These are phyloP conservation scores for Phytophthora macrochlamydospora DNA, from an alignment of 352 stramenopile genomes.

Conservation along the genomic window DNA sequence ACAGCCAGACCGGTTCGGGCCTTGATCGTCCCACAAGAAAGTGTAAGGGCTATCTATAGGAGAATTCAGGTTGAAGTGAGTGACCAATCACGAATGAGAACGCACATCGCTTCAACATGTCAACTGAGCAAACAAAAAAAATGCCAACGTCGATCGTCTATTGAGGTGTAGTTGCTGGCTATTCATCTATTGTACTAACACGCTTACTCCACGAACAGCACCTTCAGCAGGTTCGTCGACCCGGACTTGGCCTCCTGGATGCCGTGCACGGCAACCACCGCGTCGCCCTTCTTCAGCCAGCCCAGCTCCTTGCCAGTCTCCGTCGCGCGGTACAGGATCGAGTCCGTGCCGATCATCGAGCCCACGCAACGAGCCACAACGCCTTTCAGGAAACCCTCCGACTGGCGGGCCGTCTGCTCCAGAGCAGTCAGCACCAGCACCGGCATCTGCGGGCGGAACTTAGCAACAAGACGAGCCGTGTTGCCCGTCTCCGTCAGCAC, in stretches of 20 bases:
- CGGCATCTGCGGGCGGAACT: slow-evolving; percentile 90
- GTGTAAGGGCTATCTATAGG: too few species aligned
- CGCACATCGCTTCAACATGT: too few species aligned
- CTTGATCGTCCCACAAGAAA: too few species aligned
- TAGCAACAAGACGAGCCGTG: slow-evolving; percentile 93
- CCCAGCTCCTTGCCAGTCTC: slow-evolving; percentile 82
- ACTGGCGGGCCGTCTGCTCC: slow-evolving; percentile 57
- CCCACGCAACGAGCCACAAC: slow-evolving; percentile 62
- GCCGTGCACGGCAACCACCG: slow-evolving; percentile 88
- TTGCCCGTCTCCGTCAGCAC: slow-evolving; percentile 96
- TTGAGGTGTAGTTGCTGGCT: not conserved
- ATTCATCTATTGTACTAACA: not conserved
- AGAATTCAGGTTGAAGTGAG: too few species aligned
- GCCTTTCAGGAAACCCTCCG: slow-evolving; percentile 60
- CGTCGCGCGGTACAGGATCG: slow-evolving; percentile 85
- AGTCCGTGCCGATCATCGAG: slow-evolving; percentile 89
- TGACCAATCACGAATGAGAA: too few species aligned
- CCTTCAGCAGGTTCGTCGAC: slow-evolving; percentile 91
- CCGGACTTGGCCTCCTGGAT: slow-evolving; percentile 84
- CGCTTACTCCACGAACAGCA: slow-evolving; percentile 75
- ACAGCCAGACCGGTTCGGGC: too few species aligned
- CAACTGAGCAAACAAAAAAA: not conserved
- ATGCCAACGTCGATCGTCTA: not conserved
- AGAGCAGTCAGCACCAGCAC: slow-evolving; percentile 64
- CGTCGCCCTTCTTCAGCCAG: slow-evolving; percentile 86